Conservation (phyloP, 208 protist species). For the Phytomonas francai region DNA sequence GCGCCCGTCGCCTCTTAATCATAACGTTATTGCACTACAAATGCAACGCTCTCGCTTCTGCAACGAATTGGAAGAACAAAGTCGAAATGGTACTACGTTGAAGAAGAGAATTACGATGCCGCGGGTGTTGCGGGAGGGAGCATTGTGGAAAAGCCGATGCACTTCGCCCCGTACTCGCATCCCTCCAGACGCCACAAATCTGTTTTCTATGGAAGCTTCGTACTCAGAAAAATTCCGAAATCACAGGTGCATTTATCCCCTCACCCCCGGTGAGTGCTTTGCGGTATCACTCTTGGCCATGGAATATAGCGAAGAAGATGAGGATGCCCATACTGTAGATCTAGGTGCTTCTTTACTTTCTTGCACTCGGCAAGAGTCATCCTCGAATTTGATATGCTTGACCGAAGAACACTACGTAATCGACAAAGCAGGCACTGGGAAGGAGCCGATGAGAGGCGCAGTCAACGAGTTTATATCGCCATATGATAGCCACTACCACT, state of each 20-base stretch:
- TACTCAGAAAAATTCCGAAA: background rate
- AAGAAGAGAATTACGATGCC: background rate
- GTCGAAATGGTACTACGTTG: background rate
- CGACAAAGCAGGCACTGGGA: background rate
- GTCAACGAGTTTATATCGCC: background rate
- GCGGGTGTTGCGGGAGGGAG: no score
- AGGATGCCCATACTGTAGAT: background rate
- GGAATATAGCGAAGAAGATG: constrained; percentile 2
- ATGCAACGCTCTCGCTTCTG: background rate
- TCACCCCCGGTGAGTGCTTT: constrained; percentile 23
- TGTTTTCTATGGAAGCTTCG: background rate
- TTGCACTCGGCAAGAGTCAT: background rate
- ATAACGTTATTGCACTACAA: background rate
- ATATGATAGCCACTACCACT: background rate
- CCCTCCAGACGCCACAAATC: background rate
- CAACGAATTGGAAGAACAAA: background rate
- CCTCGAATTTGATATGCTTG: background rate
- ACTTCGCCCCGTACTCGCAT: background rate
- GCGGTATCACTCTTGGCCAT: constrained; percentile 25
- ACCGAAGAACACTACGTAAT: background rate
- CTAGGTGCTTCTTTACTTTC: background rate
- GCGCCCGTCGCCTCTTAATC: constrained; percentile 7
- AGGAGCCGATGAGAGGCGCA: background rate
- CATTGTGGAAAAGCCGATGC: background rate
- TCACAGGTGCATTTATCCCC: constrained; percentile 3